Percentiles rank a stretch among this genome's conserved stretches.
Evolutionary conservation across 2,329 filamentous ascomycete species (phyloP).

Genomic region (Periconia digitata): DNA sequence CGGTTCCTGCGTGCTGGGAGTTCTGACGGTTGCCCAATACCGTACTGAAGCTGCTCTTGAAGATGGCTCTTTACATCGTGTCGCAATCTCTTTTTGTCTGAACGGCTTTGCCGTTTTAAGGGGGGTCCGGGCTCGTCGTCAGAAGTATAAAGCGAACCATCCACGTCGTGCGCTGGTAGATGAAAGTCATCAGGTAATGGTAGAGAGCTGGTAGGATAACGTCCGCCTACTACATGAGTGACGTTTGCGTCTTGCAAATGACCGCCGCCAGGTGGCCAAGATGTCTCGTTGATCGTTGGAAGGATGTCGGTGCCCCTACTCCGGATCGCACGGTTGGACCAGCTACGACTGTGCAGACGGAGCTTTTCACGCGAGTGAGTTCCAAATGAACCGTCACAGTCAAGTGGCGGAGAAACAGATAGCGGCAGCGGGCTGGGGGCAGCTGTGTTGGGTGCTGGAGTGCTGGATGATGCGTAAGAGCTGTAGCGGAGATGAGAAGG

Average conservation of each 20-base stretch:
- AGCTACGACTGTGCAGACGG: neutral
- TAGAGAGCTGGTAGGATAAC: slow-evolving; percentile 52
- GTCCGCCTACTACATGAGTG: slow-evolving; percentile 47
- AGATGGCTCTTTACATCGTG: slow-evolving; percentile 2
- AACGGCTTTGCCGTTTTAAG: slow-evolving; percentile 1
- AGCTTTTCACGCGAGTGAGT: neutral
- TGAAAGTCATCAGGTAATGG: slow-evolving; percentile 45
- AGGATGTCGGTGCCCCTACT: slow-evolving; percentile 14
- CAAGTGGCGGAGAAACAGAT: slow-evolving; percentile 17
- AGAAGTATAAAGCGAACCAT: slow-evolving; percentile 23
- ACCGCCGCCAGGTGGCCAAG: neutral
- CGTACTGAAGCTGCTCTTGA: neutral
- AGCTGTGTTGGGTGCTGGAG: slow-evolving; percentile 21
- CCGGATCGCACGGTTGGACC: slow-evolving; percentile 4
- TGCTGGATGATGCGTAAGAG: slow-evolving; percentile 25
- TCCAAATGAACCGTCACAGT: neutral
- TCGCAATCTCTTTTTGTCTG: slow-evolving; percentile 27
- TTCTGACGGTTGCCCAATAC: neutral
- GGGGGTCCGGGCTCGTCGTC: slow-evolving; percentile 28
- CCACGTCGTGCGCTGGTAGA: slow-evolving; percentile 18
- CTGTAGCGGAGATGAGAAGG: slow-evolving; percentile 34
- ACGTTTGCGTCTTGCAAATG: slow-evolving; percentile 27
- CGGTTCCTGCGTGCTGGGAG: neutral
- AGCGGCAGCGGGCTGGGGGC: slow-evolving; percentile 15
- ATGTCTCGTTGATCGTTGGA: slow-evolving; percentile 14